Percentiles rank a stretch among this genome's conserved stretches.
These are phyloP conservation scores for Acrasis kona DNA, from an alignment of 78 protist genomes.

Conservation along the genomic window DNA sequence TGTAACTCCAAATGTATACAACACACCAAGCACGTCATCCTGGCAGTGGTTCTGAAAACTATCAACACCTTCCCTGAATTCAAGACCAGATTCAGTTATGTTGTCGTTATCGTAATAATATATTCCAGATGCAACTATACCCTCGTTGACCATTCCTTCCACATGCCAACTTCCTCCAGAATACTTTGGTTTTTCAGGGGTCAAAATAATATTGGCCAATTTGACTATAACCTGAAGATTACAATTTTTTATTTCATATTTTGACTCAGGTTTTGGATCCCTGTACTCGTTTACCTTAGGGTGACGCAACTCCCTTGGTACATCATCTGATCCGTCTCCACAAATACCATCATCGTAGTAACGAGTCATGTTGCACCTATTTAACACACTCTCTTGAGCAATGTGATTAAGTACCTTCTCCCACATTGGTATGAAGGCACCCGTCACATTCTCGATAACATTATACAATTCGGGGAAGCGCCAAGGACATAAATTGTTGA, in stretches of 20 bases:
- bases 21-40: neutral
- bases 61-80: constrained; percentile 11
- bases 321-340: neutral
- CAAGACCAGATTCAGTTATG: constrained; percentile 1
- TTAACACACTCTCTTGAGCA: neutral
- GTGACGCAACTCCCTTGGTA: neutral
- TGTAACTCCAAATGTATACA: neutral
- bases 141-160: constrained; percentile 37
- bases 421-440: constrained; percentile 25
- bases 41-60: neutral
- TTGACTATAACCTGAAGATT: constrained; percentile 43
- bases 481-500: constrained; percentile 38
- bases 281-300: too few relatives aligned
- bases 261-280: too few relatives aligned
- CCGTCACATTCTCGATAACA: constrained; percentile 3
- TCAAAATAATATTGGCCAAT: constrained; percentile 29
- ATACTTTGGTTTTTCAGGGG: constrained; percentile 19
- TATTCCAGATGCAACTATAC: constrained; percentile 38
- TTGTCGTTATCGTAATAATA: constrained; percentile 25
- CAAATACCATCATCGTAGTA: neutral
- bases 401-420: constrained; percentile 7
- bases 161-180: constrained; percentile 46
- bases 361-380: neutral
- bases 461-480: constrained; percentile 18
- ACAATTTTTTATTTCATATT: too few relatives aligned